Evolutionary conservation across 1,284 basidiomycete species (phyloP), one percentile per base, ranked within the genome.

Genomic region (Neonothopanus nambi): DNA sequence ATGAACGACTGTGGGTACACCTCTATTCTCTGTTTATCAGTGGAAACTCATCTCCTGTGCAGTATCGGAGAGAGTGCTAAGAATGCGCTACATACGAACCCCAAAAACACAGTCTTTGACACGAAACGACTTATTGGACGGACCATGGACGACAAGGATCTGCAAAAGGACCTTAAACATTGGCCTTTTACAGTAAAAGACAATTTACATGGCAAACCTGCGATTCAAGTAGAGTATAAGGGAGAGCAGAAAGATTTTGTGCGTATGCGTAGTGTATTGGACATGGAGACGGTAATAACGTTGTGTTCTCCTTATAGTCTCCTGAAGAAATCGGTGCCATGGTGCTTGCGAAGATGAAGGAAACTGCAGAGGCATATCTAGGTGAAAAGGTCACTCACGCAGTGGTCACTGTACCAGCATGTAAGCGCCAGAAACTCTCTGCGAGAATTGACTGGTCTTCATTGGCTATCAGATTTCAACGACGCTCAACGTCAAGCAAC

Each of bases 271-370:
- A 26, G 13, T 24, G 13, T 49, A 17, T 59, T 50, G 40, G 59
- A 11, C 9, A 33, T 33, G 30, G 30, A 13, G 3, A 28, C 26
- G 26, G 26, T 28, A 49, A 55, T 53, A 44, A n/a, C 43, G 13
- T n/a, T n/a, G n/a, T n/a, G n/a, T n/a, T n/a, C 41, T 15, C 59
- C 53, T 23, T 62, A 3, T 62, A 91, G 88, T 91, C 93, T 21
- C 94, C 95, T 38, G 94, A 98, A 71, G 95, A 98, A 76, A 87
- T 99, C 66, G 98, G 95, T 3, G 95, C 96, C 56, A 99, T 99
- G 95, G 84, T 99, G 61, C 84, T 98, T 57, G 76, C 85, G 63
- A 98, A 98, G 83, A 98, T 98, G 96, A 95, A 93, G 81, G 96
- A 98, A 80, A 93, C 87, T 54, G 95, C 95, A 44, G 96, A 98